Percentiles rank a stretch among this genome's conserved stretches.
These are phyloP conservation scores for Stenogyne calaminthoides DNA, from an alignment of 305 asterid species.

Conservation along the genomic window DNA sequence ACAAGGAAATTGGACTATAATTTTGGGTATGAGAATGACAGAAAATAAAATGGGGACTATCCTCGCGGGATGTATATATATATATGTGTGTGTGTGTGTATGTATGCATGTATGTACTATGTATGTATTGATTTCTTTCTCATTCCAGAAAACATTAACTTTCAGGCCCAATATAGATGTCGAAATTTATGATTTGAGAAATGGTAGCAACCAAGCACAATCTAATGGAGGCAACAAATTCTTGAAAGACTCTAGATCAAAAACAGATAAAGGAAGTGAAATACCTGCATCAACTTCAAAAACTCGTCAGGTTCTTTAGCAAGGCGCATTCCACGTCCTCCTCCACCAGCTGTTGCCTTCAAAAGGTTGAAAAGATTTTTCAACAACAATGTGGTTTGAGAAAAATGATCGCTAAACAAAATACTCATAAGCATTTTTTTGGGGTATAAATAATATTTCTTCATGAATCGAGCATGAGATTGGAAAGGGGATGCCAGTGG, in stretches of 20 bases:
- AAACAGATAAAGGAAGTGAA: conserved; percentile 13
- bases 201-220: conserved; percentile 6
- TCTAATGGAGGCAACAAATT: conserved; percentile 21
- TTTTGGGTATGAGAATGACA: not conserved
- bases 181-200: conserved; percentile 12
- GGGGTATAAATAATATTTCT: not conserved
- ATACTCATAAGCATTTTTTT: not conserved
- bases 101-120: not conserved
- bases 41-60: not conserved
- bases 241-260: conserved; percentile 6
- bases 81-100: not conserved
- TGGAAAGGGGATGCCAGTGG: not conserved
- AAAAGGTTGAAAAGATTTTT: conserved; percentile 34
- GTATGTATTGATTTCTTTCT: not conserved
- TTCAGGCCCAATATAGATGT: conserved; percentile 8
- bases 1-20: not conserved
- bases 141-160: not conserved
- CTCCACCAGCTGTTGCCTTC: conserved; percentile 99
- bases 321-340: conserved; percentile 99
- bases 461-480: not conserved
- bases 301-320: conserved; percentile 90
- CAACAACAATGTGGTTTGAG: conserved; percentile 4
- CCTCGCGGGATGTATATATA: not conserved
- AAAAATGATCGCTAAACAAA: conserved; percentile 3
- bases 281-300: conserved; percentile 88